Base-by-base conservation (phyloP, 73 alveolate species). In the Paramecium pentaurelia region DNA sequence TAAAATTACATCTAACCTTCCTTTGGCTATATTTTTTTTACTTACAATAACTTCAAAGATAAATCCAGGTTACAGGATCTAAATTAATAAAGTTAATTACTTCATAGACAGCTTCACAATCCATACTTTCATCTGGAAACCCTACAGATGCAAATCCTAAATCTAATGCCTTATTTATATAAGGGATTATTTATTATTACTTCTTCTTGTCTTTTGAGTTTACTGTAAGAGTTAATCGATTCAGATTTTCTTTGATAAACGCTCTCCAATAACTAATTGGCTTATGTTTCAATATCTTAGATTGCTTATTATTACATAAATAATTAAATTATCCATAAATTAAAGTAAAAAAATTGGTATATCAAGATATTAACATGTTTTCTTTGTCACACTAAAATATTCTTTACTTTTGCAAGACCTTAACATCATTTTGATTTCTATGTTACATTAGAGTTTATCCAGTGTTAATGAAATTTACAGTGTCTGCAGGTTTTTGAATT, bases 111-210 rank as follows among this genome's bases (percentile, higher is more conserved):
- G 73, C 20, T 36, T 80, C 71, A 45, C 32, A 28, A 80, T 80
- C 91, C 32, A 44, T 45, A 9, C 58, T 42, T 42, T 80, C 91
- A 80, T 80, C 91, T 45, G 91, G 91, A 80, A 80, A 80, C 32
- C 91, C 91, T 9, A 80, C 91, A 22, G 91, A 80, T 40, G 91
- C 71, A 80, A 80, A 80, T 30, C 87, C 87, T 73, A 73, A 12
- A 30, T 80, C 91, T 25, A 80, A 45, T 80, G 91, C 91, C 75
- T 80, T 80, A 44, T 25, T 27, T 25, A 42, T 20, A 47, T 80
- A 80, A 45, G 75, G 87, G 87, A 73, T 36, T 80, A 80, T 42
- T 42, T 42, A 80, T 20, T 45, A 80, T 80, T 45, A 49, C 71
- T 45, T 45, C 91, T 42, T 80, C 91, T 45, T 25, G 30, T 42